These are phyloP conservation scores for Trichoderma atrobrunneum DNA, from an alignment of 2,329 filamentous ascomycete genomes.

Conservation along the genomic window DNA sequence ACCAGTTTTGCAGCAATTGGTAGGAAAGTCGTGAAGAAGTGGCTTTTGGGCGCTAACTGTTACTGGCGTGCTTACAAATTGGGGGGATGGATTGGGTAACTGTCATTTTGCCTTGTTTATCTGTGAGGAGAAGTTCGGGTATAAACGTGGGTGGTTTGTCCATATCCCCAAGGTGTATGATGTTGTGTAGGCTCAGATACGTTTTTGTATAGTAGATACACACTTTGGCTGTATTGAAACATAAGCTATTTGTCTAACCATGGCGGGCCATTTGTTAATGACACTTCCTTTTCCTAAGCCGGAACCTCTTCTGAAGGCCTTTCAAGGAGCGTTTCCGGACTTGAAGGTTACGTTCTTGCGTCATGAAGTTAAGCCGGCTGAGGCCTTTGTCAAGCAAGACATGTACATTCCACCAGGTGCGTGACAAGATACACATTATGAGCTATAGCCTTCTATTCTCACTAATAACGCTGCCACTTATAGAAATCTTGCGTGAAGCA, in stretches of 20 bases:
- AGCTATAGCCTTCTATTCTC: background rate
- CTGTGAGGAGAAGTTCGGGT: background rate
- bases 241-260: background rate
- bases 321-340: background rate
- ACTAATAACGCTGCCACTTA: background rate
- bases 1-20: background rate
- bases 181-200: background rate
- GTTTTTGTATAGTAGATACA: background rate
- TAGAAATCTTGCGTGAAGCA: slow-evolving; percentile 3
- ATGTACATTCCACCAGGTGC: slow-evolving; percentile 6
- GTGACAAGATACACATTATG: background rate
- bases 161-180: background rate
- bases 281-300: slow-evolving; percentile 5
- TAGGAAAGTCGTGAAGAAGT: background rate
- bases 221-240: background rate
- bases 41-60: background rate
- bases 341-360: background rate
- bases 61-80: background rate
- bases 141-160: background rate
- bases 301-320: background rate
- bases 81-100: background rate
- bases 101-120: background rate
- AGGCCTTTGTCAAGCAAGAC: slow-evolving; percentile 8
- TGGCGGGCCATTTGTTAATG: background rate
- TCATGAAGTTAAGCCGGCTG: background rate